Evolutionary conservation across 2,329 filamentous ascomycete species (phyloP), one percentile per base, ranked within the genome.

Genomic region (Venturiaceae sp.): DNA sequence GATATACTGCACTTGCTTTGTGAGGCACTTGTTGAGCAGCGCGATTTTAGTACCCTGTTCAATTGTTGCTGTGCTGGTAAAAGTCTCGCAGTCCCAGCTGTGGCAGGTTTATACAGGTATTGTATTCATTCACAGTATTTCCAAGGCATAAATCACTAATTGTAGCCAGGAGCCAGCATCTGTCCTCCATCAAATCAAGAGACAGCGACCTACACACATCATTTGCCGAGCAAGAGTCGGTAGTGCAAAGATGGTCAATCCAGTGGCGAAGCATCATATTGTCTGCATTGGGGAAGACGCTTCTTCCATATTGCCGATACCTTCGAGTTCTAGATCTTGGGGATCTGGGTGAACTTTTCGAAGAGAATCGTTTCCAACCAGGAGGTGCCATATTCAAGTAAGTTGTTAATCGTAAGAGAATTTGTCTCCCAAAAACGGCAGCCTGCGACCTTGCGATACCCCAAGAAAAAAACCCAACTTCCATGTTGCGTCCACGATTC

Each of bases 241-340:
- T 74, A n/a, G 73, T 79, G 21, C 75, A 76, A 57, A 80, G 80
- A 69, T 85, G 83, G 80, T 81, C 83, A 1, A 76, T 81, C 6
- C 69, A 88, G 53, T 90, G 87, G 87, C 80, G 81, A 55, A 84
- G 84, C 2, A 81, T 90, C 63, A 80, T 87, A 59, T 73, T 83
- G 7, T 90, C 86, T 8, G 83, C 83, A 59, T 71, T 85, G 46
- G 81, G 78, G 26, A 71, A 75, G 62, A 88, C 86, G 0, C 72
- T 82, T 19, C 86, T 83, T 62, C 85, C 86, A 0, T 91, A 91
- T 67, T 87, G 82, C 64, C 76, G 81, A 37, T 88, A 87, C 69
- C 80, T 90, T 58, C 82, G 80, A 58, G 75, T 77, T 28, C 74
- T 90, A 37, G 82, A 86, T 63, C 76, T 90, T 9, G 75, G 82